Conservation (phyloP, 1,284 basidiomycete genomes). For the Agroathelia rolfsii region DNA sequence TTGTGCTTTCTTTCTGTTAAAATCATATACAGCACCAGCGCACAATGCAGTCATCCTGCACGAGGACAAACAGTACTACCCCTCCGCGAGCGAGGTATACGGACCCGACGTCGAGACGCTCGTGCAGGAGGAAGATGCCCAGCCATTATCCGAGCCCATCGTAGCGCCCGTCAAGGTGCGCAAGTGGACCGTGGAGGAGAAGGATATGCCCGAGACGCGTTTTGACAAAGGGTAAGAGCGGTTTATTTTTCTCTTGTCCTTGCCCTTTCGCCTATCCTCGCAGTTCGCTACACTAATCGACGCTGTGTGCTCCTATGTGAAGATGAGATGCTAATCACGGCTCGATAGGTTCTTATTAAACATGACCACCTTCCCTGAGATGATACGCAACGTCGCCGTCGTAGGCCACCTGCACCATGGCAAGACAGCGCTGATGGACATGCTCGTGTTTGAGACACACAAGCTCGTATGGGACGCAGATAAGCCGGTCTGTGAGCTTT, state of each 20-base stretch:
- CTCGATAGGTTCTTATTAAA: constrained; percentile 81
- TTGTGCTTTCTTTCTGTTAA: constrained; percentile 4
- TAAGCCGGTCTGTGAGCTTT: constrained; percentile 59
- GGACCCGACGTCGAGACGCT: constrained; percentile 91
- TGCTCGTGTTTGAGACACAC: constrained; percentile 96
- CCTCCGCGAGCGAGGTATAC: constrained; percentile 86
- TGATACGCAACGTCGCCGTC: constrained; percentile 91
- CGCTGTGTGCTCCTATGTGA: too few relatives aligned
- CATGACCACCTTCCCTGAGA: constrained; percentile 87
- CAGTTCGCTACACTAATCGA: too few relatives aligned
- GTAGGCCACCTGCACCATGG: constrained; percentile 97
- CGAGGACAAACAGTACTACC: constrained; percentile 98
- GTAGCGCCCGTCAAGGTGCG: constrained; percentile 91
- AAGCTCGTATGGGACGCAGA: constrained; percentile 90
- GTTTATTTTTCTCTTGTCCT: too few relatives aligned
- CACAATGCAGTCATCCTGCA: constrained; percentile 88
- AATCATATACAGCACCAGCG: constrained; percentile 46
- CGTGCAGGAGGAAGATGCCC: constrained; percentile 97
- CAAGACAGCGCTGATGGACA: constrained; percentile 94
- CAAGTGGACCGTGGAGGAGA: constrained; percentile 88
- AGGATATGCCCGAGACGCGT: constrained; percentile 84
- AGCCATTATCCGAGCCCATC: constrained; percentile 92
- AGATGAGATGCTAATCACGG: constrained; percentile 10
- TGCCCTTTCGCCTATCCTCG: too few relatives aligned
- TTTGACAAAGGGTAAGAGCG: constrained; percentile 97